A percentile compares a stretch with the other conserved stretches of the same genome.
Evolutionary conservation across 2,329 filamentous ascomycete genomes (phyloP).

Genomic region (Sclerotinia spermophila): DNA sequence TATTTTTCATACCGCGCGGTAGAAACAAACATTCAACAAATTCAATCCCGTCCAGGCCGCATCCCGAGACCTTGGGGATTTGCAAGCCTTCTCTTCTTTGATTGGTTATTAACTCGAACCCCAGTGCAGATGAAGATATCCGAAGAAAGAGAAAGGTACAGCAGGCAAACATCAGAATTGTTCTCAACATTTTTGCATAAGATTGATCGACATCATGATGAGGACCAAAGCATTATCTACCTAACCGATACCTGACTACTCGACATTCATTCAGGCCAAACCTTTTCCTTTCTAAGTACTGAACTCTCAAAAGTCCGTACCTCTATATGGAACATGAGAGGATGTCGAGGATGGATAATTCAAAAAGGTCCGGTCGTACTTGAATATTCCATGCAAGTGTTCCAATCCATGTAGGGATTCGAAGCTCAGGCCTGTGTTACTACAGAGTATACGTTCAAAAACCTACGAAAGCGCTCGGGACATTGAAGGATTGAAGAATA

Average conservation of each 20-base stretch:
- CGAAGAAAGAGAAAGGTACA: background rate
- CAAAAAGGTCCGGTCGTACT: background rate
- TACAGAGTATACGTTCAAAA: background rate
- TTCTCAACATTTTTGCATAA: background rate
- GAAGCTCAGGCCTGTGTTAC: background rate
- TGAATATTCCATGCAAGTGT: background rate
- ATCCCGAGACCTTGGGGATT: background rate
- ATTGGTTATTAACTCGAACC: background rate
- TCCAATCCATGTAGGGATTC: conserved; percentile 2
- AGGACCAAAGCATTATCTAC: background rate
- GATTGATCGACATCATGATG: background rate
- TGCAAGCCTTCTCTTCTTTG: background rate
- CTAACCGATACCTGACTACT: background rate
- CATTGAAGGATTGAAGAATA: background rate
- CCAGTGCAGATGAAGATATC: conserved; percentile 1
- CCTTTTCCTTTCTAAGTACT: background rate
- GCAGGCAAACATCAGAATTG: background rate
- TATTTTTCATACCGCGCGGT: background rate
- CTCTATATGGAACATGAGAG: background rate
- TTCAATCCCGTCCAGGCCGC: conserved; percentile 1
- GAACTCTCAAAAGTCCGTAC: background rate
- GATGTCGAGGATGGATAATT: background rate
- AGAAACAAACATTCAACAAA: background rate
- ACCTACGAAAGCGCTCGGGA: background rate
- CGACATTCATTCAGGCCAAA: background rate